A percentile compares a stretch with the other conserved stretches of the same genome.
phyloP scores from a whole-genome alignment of 23 red algal species.

The Agarophyton chilense region DNA sequence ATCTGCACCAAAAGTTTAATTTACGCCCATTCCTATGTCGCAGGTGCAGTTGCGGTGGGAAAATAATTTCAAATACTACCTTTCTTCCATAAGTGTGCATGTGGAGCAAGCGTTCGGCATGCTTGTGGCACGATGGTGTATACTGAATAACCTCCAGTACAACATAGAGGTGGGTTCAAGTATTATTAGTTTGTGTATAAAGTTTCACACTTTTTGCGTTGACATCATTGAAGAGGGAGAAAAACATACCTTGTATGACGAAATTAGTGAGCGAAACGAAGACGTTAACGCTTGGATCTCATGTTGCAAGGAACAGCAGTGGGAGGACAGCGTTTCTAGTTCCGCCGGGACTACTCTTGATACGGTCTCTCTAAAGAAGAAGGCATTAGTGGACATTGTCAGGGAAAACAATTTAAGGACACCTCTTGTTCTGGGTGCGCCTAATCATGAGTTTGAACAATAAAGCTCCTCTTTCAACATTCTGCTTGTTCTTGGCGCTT shows the following conservation, averaged over 20 bases:
- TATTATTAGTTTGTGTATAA: neutral
- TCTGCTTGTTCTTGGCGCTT: no score
- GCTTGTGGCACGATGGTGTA: neutral
- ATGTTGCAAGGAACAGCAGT: neutral
- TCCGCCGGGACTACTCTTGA: neutral
- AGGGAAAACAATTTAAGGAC: neutral
- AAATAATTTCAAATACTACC: conserved; percentile 17
- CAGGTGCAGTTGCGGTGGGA: neutral
- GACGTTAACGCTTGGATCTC: neutral
- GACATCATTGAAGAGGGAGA: neutral
- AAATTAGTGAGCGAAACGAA: neutral
- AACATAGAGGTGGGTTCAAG: neutral
- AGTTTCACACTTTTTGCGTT: neutral
- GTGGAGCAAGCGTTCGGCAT: conserved; percentile 24
- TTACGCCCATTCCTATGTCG: conserved; percentile 11
- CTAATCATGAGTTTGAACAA: neutral
- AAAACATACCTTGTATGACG: neutral
- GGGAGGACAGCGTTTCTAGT: neutral
- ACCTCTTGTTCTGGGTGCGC: neutral
- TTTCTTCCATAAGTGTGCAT: neutral
- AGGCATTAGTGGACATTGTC: neutral
- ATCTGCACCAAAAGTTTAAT: conserved; percentile 16
- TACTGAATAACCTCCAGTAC: neutral
- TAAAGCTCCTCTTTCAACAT: no score
- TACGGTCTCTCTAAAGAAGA: neutral